Evolutionary conservation across 1,139 yeast genomes (phyloP), one percentile per base, ranked within the genome.

Genomic region (Candida albicans): DNA sequence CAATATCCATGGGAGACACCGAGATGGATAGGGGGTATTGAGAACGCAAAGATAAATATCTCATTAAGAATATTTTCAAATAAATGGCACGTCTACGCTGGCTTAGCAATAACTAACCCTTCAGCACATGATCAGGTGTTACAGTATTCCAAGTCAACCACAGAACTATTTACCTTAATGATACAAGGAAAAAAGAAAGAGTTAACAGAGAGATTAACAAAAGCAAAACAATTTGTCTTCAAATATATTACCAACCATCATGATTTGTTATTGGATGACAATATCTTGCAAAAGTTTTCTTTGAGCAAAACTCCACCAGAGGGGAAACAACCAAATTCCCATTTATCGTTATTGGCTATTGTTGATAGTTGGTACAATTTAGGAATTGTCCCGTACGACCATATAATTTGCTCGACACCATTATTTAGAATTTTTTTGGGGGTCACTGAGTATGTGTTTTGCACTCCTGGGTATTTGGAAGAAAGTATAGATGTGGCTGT

Each of bases 11-110:
- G 99, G 99, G 87, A 84, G 51, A 82, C 87, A 4, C 81, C 87
- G 2, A 75, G 82, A 55, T 90, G 96, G 95, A 70, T 82, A 31
- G 98, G 99, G 9, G 98, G 99, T 2, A 73, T 93, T 39, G 99
- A 93, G 62, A 93, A 93, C 62, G 98, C 96, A 27, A 93, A 93
- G 57, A 87, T 91, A 61, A 93, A 93, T 62, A 90, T 93, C 40
- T 87, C 98, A 0, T 68, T 93, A 58, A 75, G 99, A 52, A 93
- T 93, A 37, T 93, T 76, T 63, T 83, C 96, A 27, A 93, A 91
- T 66, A 90, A 91, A 64, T 93, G 97, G 96, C 99, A 93, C 59
- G 99, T 93, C 22, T 93, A 93, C 60, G 99, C 99, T 4, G 99
- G 99, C 0, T 73, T 93, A 55, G 97, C 98, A 9, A 91, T 93